Evolutionary conservation across 2,329 filamentous ascomycete genomes (phyloP), one percentile per base, ranked within the genome.

Genomic region (Botrytis squamosa): DNA sequence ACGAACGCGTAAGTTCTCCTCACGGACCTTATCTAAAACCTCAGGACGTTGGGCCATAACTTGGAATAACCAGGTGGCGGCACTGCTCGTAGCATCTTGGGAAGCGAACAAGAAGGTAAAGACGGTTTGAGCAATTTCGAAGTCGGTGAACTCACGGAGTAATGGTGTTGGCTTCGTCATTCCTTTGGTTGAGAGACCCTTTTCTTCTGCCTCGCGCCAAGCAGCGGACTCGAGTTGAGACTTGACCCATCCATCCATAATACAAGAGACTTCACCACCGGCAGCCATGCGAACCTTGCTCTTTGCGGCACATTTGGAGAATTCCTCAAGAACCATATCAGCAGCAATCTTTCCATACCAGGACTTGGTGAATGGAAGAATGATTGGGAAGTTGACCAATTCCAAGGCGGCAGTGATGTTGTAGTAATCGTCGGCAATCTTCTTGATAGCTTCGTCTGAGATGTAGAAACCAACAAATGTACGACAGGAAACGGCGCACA

Each of bases 401-500:
- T 99, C 96, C 78, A 98, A 89, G 36, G 96, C 96, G 74, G 93
- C 95, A 22, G 96, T 98, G 82, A 98, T 97, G 77, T 95, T 89
- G 84, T 97, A 98, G 85, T 97, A 99, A 84, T 98, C 95, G 83
- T 97, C 92, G 75, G 95, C 92, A 77, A 98, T 96, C 86, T 93
- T 95, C 88, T 97, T 95, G 80, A 98, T 91, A 67, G 92, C 90
- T 82, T 94, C 92, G 74, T 97, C 93, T 64, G 92, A 91, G 83
- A 98, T 95, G 85, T 98, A 98, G 85, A 97, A 91, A 60, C 96
- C 96, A 76, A 97, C 94, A 82, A 98, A 98, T n/a, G 95, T 97
- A 76, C 95, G 92, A 87, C 94, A 96, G 62, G 95, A 97, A 62
- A 98, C 90, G 75, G 95, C 95, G 81, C 93, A 97, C 90, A 97